Evolutionary conservation across 352 stramenopile genomes (phyloP), one percentile per base, ranked within the genome.

Genomic region (Phytopythium sindhum): DNA sequence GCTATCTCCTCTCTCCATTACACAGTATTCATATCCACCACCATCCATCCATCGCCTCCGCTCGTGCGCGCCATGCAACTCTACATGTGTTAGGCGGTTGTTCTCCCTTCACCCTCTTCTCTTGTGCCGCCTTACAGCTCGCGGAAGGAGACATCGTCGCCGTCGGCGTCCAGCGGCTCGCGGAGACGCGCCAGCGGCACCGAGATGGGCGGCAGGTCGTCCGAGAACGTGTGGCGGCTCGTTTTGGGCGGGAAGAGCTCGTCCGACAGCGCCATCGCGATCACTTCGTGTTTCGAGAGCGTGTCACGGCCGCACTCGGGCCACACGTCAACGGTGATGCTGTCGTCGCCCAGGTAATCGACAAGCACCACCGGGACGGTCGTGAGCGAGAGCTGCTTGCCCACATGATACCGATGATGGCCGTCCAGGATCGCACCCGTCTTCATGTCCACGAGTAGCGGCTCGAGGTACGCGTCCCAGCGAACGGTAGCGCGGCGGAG

Each of bases 261-360:
- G 68, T 90, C 77, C 55, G 87, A 95, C 23, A 95, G 79, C 50
- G 87, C 82, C 84, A 95, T 93, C 5, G 77, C 75, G 54, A 95
- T 88, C 57, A 95, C 87, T 52, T 95, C 78, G 51, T 86, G 68
- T 70, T 95, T 95, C 21, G 87, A 90, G 24, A 95, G 77, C 35
- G 67, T 80, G 65, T 95, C 87, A 39, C 83, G 84, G 52, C 87
- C 87, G 55, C 87, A 93, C 60, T 91, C 84, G 1, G 87, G 87
- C 87, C 87, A 95, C 9, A 95, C 87, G 37, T 95, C 87, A 12
- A 95, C 87, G 17, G 85, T 91, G 57, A 95, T 93, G 24, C 78
- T 77, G 4, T 91, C 85, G 55, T 95, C 85, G 31, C 79, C 81
- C n/a, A 95, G 51, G 63, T 95, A 95, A 57, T 93, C 74, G 11